A percentile compares a stretch with the other conserved stretches of the same genome.
phyloP scores from a whole-genome alignment of 2,329 filamentous ascomycete genomes.

The Pestalotiopsis sp. region DNA sequence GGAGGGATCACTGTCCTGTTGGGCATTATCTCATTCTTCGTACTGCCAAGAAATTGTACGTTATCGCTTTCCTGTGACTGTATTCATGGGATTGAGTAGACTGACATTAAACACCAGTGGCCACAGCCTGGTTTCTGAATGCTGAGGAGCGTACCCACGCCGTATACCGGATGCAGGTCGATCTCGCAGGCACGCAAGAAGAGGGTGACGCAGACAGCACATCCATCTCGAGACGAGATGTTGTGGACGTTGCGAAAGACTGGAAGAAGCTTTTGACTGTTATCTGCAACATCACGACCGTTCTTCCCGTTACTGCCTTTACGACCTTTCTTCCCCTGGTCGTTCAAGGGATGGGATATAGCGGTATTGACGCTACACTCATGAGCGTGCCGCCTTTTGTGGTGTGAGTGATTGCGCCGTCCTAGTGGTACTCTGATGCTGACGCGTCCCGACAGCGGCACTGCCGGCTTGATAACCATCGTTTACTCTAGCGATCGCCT shows the following conservation, averaged over 20 bases:
- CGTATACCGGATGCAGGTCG: slow-evolving; percentile 28
- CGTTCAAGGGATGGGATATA: slow-evolving; percentile 17
- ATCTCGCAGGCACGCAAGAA: slow-evolving; percentile 19
- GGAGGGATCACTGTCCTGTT: slow-evolving; percentile 22
- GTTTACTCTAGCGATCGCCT: slow-evolving; percentile 22
- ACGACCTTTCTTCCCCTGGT: slow-evolving; percentile 19
- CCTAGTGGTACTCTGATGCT: not conserved
- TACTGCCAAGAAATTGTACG: slow-evolving; percentile 23
- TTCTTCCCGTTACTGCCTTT: slow-evolving; percentile 18
- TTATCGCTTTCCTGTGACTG: not conserved
- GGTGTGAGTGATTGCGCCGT: slow-evolving; percentile 4
- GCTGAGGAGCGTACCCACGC: slow-evolving; percentile 29
- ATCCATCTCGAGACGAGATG: slow-evolving; percentile 11
- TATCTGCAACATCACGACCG: slow-evolving; percentile 15
- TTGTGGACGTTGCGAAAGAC: slow-evolving; percentile 16
- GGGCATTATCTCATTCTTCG: slow-evolving; percentile 20
- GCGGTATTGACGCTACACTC: slow-evolving; percentile 8
- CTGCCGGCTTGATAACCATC: slow-evolving; percentile 17
- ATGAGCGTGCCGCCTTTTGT: slow-evolving; percentile 16
- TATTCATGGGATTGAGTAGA: not conserved
- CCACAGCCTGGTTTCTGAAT: slow-evolving; percentile 29
- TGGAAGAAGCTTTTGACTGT: slow-evolving; percentile 18
- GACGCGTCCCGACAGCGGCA: slow-evolving; percentile 4
- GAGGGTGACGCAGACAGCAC: slow-evolving; percentile 4
- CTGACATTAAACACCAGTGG: not conserved